These are phyloP conservation scores for Gilbertella persicaria DNA, from an alignment of 371 early-diverging fungal genomes.

Conservation along the genomic window DNA sequence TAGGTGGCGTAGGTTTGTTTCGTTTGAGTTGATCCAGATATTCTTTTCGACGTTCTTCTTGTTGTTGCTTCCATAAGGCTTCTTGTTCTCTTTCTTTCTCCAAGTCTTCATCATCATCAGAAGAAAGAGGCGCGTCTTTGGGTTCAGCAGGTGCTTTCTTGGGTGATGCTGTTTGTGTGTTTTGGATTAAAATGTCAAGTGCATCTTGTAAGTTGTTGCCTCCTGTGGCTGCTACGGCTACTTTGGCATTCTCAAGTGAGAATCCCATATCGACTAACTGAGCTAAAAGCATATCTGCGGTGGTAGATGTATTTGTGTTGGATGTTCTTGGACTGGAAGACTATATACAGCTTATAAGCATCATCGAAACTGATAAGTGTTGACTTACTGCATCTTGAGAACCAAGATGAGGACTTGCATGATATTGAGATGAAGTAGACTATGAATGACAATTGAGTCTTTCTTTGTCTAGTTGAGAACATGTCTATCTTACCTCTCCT, in stretches of 20 bases:
- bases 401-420: too few species aligned
- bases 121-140: not conserved
- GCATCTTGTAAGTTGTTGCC: slow-evolving; percentile 62
- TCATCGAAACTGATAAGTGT: not conserved
- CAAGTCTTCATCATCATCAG: slow-evolving; percentile 24
- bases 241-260: slow-evolving; percentile 55
- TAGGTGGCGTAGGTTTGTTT: slow-evolving; percentile 16
- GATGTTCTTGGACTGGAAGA: not conserved
- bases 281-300: slow-evolving; percentile 45
- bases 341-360: not conserved
- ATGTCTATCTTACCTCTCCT: not conserved
- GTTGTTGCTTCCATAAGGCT: slow-evolving; percentile 51
- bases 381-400: too few species aligned
- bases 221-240: slow-evolving; percentile 62
- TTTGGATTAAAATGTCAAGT: slow-evolving; percentile 67
- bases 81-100: slow-evolving; percentile 62
- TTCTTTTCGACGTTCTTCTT: slow-evolving; percentile 20
- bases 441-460: not conserved
- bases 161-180: slow-evolving; percentile 32
- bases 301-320: not conserved
- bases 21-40: slow-evolving; percentile 16
- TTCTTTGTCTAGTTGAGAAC: too few species aligned
- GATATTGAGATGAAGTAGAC: too few species aligned
- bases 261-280: slow-evolving; percentile 83
- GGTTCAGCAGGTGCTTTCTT: not conserved